Conservation (phyloP, 179 eudicot genomes). For the Drosera spatulata region DNA sequence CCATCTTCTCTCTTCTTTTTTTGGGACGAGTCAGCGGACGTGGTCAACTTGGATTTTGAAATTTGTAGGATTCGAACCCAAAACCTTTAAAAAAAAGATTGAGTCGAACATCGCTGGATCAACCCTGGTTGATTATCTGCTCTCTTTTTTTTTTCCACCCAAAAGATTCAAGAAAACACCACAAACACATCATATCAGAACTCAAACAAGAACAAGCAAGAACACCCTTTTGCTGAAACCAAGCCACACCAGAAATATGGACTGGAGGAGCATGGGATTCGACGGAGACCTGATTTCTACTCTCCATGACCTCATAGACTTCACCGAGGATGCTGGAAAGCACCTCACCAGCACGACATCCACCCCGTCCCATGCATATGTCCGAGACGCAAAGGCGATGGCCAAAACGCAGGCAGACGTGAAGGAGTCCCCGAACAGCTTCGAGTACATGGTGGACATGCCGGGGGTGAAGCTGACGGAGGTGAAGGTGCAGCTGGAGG, state of each 20-base stretch:
- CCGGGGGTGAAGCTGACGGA: constrained; percentile 45
- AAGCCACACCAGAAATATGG: constrained; percentile 10
- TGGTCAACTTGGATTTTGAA: too few relatives aligned
- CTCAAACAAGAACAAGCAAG: too few relatives aligned
- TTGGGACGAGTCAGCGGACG: too few relatives aligned
- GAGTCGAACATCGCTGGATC: too few relatives aligned
- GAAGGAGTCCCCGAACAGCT: constrained; percentile 38
- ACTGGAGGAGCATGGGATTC: constrained; percentile 15
- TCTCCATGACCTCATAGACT: constrained; percentile 20
- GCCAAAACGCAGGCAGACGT: constrained; percentile 48
- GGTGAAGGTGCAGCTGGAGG: constrained; percentile 53
- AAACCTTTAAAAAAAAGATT: too few relatives aligned
- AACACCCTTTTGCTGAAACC: too few relatives aligned
- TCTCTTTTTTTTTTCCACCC: too few relatives aligned
- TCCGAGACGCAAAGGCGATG: constrained; percentile 60
- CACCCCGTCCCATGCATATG: constrained; percentile 35
- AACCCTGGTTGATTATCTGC: too few relatives aligned
- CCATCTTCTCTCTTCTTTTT: too few relatives aligned
- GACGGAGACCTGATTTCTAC: constrained; percentile 17
- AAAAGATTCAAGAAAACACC: too few relatives aligned
- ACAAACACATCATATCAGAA: too few relatives aligned
- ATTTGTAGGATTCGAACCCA: too few relatives aligned
- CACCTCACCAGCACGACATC: not conserved
- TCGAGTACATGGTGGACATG: constrained; percentile 54
- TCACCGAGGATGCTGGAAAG: constrained; percentile 5